Evolutionary conservation across 164 flowering plant genomes (phyloP), one percentile per base, ranked within the genome.

Genomic region (grape (Vitis vinifera)): DNA sequence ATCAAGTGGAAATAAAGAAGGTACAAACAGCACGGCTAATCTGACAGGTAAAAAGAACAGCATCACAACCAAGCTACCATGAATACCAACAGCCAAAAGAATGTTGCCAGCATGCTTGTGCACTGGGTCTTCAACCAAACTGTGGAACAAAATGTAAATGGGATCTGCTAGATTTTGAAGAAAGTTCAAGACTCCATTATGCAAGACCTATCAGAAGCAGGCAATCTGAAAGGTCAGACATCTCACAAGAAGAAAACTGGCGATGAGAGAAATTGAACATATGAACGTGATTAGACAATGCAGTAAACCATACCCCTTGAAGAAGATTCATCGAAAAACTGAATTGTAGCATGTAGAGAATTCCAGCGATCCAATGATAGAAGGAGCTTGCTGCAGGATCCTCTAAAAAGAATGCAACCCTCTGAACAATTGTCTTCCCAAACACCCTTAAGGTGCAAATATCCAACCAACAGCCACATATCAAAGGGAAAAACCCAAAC

Each of bases 401-500:
- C 47, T 77, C 64, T 57, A 88, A 81, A 68, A 88, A 86, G 74
- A 88, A 85, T 19, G 85, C 90, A 61, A 85, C 79, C 74, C 92
- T 79, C 53, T 83, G 88, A 57, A 83, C 31, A 65, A 86, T 77
- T 30, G 88, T 67, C 64, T 84, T 84, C 67, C 92, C 92, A 68
- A 88, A 81, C 89, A 88, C 86, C 77, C 77, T 80, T 59, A 86
- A 76, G 17, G 92, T 88, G 67, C 92, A 88, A 59, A 88, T 72
- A 82, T 86, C 92, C 67, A 88, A 74, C 92, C 92, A 88, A 89
- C 89, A 85, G 15, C 92, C 92, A 68, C 90, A 88, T 88, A 88
- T 86, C 62, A 88, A 66, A 48, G 92, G 92, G 56, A 88, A 88
- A 27, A 86, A 87, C 52, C 89, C 92, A 66, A 88, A 87, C 70